Percentiles rank a stretch among this genome's conserved stretches.
Evolutionary conservation across 805 yeast genomes (phyloP).

Genomic region (Metschnikowia noctiluminum): DNA sequence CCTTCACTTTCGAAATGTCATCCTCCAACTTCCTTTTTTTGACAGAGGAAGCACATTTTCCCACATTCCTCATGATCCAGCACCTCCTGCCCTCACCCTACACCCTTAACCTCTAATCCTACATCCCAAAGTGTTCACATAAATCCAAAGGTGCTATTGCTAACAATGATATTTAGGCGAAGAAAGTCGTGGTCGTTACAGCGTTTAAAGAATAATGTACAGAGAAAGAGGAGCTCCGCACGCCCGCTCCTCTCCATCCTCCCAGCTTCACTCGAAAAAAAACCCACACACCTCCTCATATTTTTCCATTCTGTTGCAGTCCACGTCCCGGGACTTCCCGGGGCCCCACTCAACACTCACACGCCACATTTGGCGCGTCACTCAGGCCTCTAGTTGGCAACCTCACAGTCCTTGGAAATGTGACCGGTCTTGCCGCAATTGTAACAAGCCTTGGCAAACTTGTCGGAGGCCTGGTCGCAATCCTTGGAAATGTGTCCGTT

Average conservation of each 20-base stretch:
- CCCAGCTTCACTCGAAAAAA: slow-evolving; percentile 13
- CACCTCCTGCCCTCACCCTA: too few species aligned
- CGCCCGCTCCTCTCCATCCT: slow-evolving; percentile 10
- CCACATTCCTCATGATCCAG: too few species aligned
- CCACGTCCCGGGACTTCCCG: neutral
- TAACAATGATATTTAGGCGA: slow-evolving; percentile 9
- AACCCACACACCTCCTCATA: neutral
- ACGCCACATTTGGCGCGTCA: neutral
- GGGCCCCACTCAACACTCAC: neutral
- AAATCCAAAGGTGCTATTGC: neutral
- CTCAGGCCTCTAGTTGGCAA: slow-evolving; percentile 10
- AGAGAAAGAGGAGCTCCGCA: slow-evolving; percentile 14
- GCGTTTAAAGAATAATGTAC: slow-evolving; percentile 16
- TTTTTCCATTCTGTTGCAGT: neutral
- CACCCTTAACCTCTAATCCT: too few species aligned
- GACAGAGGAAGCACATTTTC: too few species aligned
- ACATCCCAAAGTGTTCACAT: too few species aligned
- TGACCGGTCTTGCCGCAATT: slow-evolving; percentile 80
- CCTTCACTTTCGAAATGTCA: too few species aligned
- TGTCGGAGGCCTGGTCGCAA: slow-evolving; percentile 53
- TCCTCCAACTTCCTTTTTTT: too few species aligned
- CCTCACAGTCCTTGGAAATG: slow-evolving; percentile 73
- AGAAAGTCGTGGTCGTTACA: slow-evolving; percentile 17
- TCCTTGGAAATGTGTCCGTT: slow-evolving; percentile 87
- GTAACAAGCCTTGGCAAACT: slow-evolving; percentile 60